phyloP scores from a whole-genome alignment of 768 basidiomycete species.

The Postia placenta region DNA sequence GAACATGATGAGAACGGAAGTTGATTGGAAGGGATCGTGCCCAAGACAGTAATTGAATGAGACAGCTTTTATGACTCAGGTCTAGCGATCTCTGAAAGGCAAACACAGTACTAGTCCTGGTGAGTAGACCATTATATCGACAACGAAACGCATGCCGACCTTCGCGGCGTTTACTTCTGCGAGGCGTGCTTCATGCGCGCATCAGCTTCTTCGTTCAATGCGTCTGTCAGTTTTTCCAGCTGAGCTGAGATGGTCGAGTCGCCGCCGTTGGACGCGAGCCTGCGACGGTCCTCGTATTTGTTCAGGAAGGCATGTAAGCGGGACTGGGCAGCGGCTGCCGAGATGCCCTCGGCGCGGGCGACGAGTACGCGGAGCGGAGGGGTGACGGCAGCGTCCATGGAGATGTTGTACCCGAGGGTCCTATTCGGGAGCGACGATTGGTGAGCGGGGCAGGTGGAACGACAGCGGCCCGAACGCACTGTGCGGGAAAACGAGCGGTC shows the following conservation, averaged over 20 bases:
- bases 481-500: background rate
- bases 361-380: conserved; percentile 24
- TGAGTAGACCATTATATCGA: no score
- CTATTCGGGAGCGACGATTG: background rate
- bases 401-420: no score
- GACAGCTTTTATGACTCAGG: no score
- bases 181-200: no score
- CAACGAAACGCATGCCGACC: no score
- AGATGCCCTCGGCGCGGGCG: conserved; percentile 16
- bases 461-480: background rate
- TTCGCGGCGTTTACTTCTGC: no score
- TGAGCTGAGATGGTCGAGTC: conserved; percentile 30
- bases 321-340: conserved; percentile 21
- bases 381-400: conserved; percentile 23
- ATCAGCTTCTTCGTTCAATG: conserved; percentile 24
- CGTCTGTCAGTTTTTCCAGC: conserved; percentile 28
- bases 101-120: no score
- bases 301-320: conserved; percentile 25
- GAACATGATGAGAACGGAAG: no score
- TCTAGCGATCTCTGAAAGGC: no score
- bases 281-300: conserved; percentile 25
- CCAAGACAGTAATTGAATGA: no score
- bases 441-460: background rate
- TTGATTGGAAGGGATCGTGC: no score
- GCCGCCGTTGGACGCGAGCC: conserved; percentile 23